Percentiles rank a stretch among this genome's conserved stretches.
These are phyloP conservation scores for Parmelia sp. DNA, from an alignment of 495 filamentous ascomycete genomes.

Conservation along the genomic window DNA sequence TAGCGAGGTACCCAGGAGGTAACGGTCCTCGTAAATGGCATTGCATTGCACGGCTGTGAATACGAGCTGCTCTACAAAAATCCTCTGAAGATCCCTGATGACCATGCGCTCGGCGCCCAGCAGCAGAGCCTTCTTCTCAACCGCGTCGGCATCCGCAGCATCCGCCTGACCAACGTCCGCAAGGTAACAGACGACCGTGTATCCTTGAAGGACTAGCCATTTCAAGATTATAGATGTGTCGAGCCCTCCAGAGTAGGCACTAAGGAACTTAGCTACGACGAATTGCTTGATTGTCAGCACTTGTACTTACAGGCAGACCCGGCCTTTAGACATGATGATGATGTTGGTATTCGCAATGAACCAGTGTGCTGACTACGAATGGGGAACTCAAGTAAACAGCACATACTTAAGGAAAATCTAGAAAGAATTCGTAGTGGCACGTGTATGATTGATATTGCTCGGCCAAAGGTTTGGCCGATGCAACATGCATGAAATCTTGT, in stretches of 20 bases:
- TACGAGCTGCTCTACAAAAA: conserved; percentile 59
- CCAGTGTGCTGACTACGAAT: background rate
- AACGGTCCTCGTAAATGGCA: conserved; percentile 61
- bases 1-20: conserved; percentile 65
- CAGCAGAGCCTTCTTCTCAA: conserved; percentile 23
- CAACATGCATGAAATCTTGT: too few relatives aligned
- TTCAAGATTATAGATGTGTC: conserved; percentile 21
- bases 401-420: too few relatives aligned
- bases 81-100: conserved; percentile 60
- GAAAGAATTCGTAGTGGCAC: too few relatives aligned
- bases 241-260: background rate
- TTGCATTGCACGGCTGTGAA: conserved; percentile 79
- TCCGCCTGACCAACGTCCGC: conserved; percentile 25
- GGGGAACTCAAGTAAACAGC: background rate
- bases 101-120: conserved; percentile 29
- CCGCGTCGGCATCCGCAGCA: conserved; percentile 20
- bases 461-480: too few relatives aligned
- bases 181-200: conserved; percentile 27
- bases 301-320: background rate
- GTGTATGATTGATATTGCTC: too few relatives aligned
- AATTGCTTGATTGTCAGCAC: conserved; percentile 1
- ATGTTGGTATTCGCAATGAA: background rate
- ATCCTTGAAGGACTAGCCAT: conserved; percentile 26
- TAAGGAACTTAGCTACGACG: background rate
- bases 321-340: background rate